These are phyloP conservation scores for Pythium pectinolyticum DNA, from an alignment of 352 stramenopile species.

Conservation along the genomic window DNA sequence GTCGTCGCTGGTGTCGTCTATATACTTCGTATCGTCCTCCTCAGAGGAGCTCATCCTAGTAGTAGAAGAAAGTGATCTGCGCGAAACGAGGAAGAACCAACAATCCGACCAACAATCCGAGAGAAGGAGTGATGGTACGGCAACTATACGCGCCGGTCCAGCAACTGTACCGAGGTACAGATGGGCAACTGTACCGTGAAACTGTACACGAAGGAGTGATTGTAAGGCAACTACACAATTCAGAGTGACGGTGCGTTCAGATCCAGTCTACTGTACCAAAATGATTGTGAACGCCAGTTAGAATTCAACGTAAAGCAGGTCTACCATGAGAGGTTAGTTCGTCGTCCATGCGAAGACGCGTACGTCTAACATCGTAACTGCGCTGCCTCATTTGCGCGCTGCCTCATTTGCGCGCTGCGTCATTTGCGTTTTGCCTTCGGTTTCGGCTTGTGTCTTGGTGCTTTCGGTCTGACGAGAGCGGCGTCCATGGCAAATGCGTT, in stretches of 20 bases:
- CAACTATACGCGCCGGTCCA: background rate
- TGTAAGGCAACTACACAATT: background rate
- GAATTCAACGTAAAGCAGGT: background rate
- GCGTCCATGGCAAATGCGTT: background rate
- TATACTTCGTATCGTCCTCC: background rate
- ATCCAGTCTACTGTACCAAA: no score
- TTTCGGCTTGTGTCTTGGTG: background rate
- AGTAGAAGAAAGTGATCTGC: no score
- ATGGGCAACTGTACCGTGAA: no score
- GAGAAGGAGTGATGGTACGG: background rate
- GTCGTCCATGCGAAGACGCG: no score
- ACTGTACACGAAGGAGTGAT: no score
- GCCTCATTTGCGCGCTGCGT: background rate
- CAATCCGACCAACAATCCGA: no score
- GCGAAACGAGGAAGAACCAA: no score
- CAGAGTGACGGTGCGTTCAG: no score
- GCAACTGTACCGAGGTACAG: background rate
- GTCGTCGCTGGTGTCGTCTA: background rate
- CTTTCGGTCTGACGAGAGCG: background rate
- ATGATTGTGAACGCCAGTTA: background rate
- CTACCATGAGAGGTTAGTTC: background rate
- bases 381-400: background rate
- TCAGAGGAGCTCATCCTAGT: background rate
- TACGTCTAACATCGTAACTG: background rate
- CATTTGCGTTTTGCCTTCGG: background rate